Evolutionary conservation across 805 yeast genomes (phyloP).

Genomic region (Candida chilensis): DNA sequence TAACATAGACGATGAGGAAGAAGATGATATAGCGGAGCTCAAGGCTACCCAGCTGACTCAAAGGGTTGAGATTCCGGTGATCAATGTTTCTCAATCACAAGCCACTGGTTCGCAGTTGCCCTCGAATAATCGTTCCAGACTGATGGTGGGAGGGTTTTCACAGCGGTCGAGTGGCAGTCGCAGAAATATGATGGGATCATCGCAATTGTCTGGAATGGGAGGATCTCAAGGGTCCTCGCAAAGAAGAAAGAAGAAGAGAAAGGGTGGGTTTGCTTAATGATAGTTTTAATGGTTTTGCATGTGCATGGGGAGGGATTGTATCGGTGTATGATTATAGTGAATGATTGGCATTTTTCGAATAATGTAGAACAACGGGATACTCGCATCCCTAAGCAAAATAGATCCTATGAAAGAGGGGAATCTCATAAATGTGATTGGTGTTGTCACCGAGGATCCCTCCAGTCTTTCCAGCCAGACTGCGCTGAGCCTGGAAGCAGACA

Average conservation of each 20-base stretch:
- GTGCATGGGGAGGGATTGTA: too few relatives aligned
- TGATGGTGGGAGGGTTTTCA: too few relatives aligned
- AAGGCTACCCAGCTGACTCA: slow-evolving; percentile 2
- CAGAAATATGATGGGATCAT: too few relatives aligned
- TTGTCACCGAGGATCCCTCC: neutral
- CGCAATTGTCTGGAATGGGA: too few relatives aligned
- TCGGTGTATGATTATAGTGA: slow-evolving; percentile 1
- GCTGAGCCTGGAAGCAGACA: too few relatives aligned
- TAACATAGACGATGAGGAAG: slow-evolving; percentile 1
- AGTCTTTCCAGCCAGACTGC: too few relatives aligned
- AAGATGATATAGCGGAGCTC: slow-evolving; percentile 3
- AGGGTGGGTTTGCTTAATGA: slow-evolving; percentile 37
- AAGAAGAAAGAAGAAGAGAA: slow-evolving; percentile 30
- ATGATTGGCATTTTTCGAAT: too few relatives aligned
- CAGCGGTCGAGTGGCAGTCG: too few relatives aligned
- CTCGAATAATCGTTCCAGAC: neutral
- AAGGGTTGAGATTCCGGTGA: slow-evolving; percentile 3
- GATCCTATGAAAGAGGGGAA: too few relatives aligned
- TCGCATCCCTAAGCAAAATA: too few relatives aligned
- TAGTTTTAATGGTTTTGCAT: too few relatives aligned
- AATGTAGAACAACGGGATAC: too few relatives aligned
- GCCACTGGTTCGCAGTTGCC: slow-evolving; percentile 1
- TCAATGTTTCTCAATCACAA: slow-evolving; percentile 6
- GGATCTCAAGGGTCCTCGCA: slow-evolving; percentile 1
- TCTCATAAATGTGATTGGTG: neutral